A percentile compares a stretch with the other conserved stretches of the same genome.
phyloP scores from a whole-genome alignment of 106 monocot species.

The Dactylorhiza incarnata region DNA sequence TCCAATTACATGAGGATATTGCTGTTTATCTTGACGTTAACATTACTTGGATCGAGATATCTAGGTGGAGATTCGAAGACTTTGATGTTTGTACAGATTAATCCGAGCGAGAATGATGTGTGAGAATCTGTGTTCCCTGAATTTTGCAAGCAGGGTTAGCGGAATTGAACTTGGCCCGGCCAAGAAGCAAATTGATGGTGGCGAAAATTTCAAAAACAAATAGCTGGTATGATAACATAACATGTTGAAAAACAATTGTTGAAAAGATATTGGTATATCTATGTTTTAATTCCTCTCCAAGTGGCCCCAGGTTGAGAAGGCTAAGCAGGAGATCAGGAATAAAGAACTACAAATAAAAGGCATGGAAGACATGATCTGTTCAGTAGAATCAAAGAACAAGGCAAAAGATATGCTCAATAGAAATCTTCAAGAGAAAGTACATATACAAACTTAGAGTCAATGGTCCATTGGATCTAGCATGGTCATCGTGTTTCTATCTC shows the following conservation, averaged over 20 bases:
- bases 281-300: not conserved
- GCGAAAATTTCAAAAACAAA: constrained; percentile 58
- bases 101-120: constrained; percentile 77
- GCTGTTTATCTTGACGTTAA: not conserved
- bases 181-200: constrained; percentile 69
- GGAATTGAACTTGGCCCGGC: constrained; percentile 89
- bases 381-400: constrained; percentile 61
- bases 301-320: constrained; percentile 53
- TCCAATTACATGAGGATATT: not conserved
- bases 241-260: not conserved
- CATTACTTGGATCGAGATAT: constrained; percentile 6
- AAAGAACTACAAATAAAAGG: constrained; percentile 67
- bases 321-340: constrained; percentile 64
- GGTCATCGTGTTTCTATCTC: no score
- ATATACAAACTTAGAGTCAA: not conserved
- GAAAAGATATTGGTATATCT: not conserved
- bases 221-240: constrained; percentile 40
- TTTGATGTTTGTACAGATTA: constrained; percentile 92
- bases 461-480: no score
- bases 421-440: constrained; percentile 78
- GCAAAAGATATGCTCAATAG: constrained; percentile 59
- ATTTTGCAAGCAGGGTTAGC: constrained; percentile 92
- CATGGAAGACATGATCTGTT: constrained; percentile 56
- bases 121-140: constrained; percentile 85
- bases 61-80: constrained; percentile 90